These are phyloP conservation scores for Colletotrichum gigasporum DNA, from an alignment of 2,329 filamentous ascomycete genomes.

Conservation along the genomic window DNA sequence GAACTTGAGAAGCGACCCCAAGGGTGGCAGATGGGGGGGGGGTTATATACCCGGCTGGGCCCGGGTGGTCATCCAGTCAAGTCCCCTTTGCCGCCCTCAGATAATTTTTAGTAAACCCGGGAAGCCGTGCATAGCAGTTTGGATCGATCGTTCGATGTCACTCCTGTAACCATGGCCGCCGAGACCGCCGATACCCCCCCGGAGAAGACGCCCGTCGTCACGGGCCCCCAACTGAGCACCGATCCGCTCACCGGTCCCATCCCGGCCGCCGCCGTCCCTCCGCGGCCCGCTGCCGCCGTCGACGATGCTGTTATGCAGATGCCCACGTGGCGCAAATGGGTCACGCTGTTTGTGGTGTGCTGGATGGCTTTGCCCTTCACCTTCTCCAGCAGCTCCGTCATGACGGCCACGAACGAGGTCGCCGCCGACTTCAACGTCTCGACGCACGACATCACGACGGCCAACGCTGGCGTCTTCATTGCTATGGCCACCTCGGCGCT, in stretches of 20 bases:
- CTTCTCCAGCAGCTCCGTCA: slow-evolving; percentile 79
- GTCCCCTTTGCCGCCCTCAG: too few species aligned
- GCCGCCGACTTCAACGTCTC: slow-evolving; percentile 71
- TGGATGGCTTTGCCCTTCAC: slow-evolving; percentile 64
- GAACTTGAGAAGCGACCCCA: too few species aligned
- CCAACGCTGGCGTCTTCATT: slow-evolving; percentile 79
- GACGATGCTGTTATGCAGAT: slow-evolving; percentile 35
- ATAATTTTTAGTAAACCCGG: too few species aligned
- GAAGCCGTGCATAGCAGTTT: too few species aligned
- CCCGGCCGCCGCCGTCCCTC: slow-evolving; percentile 20
- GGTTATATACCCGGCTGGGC: slow-evolving; percentile 4
- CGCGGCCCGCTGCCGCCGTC: slow-evolving; percentile 33
- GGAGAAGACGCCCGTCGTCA: not conserved
- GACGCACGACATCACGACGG: slow-evolving; percentile 75
- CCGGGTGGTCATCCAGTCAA: not conserved
- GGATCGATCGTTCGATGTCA: not conserved
- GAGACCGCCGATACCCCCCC: not conserved
- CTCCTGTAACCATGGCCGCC: not conserved
- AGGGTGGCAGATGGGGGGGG: not conserved
- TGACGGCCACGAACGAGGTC: slow-evolving; percentile 80
- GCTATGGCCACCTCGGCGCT: slow-evolving; percentile 78
- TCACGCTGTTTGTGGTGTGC: slow-evolving; percentile 33
- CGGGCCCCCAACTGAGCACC: not conserved
- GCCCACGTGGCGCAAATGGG: slow-evolving; percentile 32
- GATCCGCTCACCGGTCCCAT: slow-evolving; percentile 16